Base-by-base conservation (phyloP, 192 early-diverging fungal genomes). In the Backusella circina region DNA sequence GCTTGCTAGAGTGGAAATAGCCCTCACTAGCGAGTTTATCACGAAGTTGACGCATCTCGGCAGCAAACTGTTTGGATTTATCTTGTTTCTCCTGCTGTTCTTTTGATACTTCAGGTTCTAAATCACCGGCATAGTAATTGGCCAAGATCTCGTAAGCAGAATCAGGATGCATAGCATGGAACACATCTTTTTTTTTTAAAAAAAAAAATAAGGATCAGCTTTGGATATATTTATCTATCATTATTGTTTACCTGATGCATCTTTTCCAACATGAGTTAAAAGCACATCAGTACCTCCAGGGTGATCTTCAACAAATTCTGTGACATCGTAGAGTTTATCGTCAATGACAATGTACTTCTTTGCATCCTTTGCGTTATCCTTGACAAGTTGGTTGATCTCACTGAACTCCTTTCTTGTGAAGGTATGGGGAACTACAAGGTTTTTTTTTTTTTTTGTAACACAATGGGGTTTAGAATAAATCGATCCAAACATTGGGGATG, bases 321-420 rank as follows among this genome's bases (percentile, higher is more conserved):
- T 84, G 35, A 95, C 80, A 86, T 95, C 92, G 75, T 94, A 94
- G 1, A 95, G 87, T 74, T 94, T 94, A 81, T 89, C 87, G 77
- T 93, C 86, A 81, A 94, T 92, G 57, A 92, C 87, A 61, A 92
- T 86, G 71, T 86, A 86, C 65, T 85, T 84, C 28, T 82, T 84
- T 37, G 72, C 68, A 8, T 81, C 81, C 35, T 80, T 71, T n/a
- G 68, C 72, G 69, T 84, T 74, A 39, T 82, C 80, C 61, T 75
- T 77, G 36, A 71, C 72, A 44, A 72, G 23, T 41, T 70, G 54
- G 15, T 70, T 69, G 35, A 71, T 72, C 36, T 44, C 28, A 32
- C 47, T 44, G 47, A 80, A 68, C 44, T 80, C 50, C 35, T 77
- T 61, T 61, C 71, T 71, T 44, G 79, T 73, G 38, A 76, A 80